Evolutionary conservation across 768 basidiomycete species (phyloP).

Genomic region (Calocybe gangraenosa): DNA sequence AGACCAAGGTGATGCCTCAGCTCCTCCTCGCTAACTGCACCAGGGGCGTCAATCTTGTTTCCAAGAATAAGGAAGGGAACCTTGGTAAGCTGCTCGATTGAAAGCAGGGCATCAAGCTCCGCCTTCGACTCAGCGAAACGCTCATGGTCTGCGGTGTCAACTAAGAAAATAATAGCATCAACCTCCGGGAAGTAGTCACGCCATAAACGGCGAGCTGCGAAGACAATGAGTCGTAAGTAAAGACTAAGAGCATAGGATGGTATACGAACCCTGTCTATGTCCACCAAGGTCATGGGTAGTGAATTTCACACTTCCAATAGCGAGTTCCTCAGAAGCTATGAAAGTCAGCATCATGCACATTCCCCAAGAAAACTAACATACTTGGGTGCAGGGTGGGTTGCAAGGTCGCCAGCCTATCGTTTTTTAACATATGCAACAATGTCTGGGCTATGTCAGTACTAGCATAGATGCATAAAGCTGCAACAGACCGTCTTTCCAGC

Average conservation of each 20-base stretch:
- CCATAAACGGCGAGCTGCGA: conserved; percentile 91
- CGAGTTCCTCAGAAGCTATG: conserved; percentile 95
- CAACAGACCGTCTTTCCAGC: conserved; percentile 92
- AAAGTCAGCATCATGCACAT: conserved; percentile 7
- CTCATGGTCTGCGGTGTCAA: conserved; percentile 96
- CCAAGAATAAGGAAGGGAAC: conserved; percentile 98
- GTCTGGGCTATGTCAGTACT: conserved; percentile 49
- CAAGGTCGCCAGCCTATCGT: conserved; percentile 93
- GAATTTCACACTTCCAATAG: conserved; percentile 98
- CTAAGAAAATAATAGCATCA: conserved; percentile 97
- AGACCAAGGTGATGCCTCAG: conserved; percentile 91
- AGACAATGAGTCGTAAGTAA: neutral
- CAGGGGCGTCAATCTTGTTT: conserved; percentile 99
- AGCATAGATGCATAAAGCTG: neutral
- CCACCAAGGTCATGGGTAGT: conserved; percentile 98
- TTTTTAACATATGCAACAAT: conserved; percentile 98
- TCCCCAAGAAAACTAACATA: conserved; percentile 33
- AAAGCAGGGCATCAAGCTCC: conserved; percentile 92
- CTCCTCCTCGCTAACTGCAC: conserved; percentile 97
- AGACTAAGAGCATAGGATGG: neutral
- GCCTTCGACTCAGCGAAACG: conserved; percentile 96
- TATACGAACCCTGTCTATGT: conserved; percentile 80
- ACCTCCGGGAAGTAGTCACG: conserved; percentile 99
- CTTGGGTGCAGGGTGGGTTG: conserved; percentile 99
- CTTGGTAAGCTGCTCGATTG: conserved; percentile 91